Base-by-base conservation (phyloP, 2,329 filamentous ascomycete species). In the Trichoderma sp. region DNA sequence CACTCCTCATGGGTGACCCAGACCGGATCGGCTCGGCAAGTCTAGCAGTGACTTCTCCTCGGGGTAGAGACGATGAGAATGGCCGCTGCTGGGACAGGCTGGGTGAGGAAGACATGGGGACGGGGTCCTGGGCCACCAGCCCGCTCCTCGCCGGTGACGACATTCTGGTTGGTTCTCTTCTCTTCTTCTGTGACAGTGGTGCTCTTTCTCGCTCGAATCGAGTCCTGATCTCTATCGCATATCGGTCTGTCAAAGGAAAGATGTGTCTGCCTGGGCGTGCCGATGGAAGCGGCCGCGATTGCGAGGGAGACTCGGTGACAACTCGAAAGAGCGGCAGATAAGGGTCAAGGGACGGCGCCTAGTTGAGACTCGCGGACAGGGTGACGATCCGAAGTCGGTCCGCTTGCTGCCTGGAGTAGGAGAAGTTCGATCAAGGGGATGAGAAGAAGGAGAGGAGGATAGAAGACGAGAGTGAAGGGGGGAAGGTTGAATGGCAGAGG, bases 1-100 rank as follows among this genome's bases (percentile, higher is more conserved):
- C 72, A 54, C 72, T 72, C 55, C 76, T 72, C 63, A 80, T 78
- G 63, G 76, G 76, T 24, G 77, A 74, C 57, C 74, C 73, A 52
- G 79, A 77, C 34, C 80, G 80, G 21, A 86, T 78, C 39, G 85
- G 86, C 30, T 84, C 85, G 52, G 85, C 85, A 61, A 89, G 80
- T 68, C 86, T 82, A 65, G 87, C 87, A 59, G 84, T 89, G 55
- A 84, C 79, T 68, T 87, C 82, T 59, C 83, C 84, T 74, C 87
- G 83, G 50, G 84, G 84, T 28, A 84, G 72, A 9, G 85, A 85
- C 57, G 82, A 80, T 65, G 81, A 80, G 67, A 79, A 80, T 12
- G 78, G 81, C 44, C 81, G 80, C 65, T 47, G 54, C 34, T 39
- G 34, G 54, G 78, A 74, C 14, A 83, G 82, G 45, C 77, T 74